A percentile compares a stretch with the other conserved stretches of the same genome.
phyloP scores from a whole-genome alignment of 2,329 filamentous ascomycete genomes.

The Arachnomyces sp. region DNA sequence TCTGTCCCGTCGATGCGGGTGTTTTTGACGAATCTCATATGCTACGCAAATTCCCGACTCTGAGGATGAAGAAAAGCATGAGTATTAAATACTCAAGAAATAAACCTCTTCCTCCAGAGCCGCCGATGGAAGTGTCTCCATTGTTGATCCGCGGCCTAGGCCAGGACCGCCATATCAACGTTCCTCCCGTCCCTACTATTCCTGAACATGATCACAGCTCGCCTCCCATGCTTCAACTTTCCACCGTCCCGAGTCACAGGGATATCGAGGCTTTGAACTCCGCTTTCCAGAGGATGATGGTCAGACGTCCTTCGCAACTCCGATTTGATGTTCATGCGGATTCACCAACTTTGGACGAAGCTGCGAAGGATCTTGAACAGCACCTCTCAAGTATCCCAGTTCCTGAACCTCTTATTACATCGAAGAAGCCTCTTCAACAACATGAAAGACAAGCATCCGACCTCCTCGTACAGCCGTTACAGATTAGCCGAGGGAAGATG shows the following conservation, averaged over 20 bases:
- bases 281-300: neutral
- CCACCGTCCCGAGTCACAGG: no score
- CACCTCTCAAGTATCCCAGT: conserved; percentile 23
- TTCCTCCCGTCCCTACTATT: no score
- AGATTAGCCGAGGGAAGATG: conserved; percentile 27
- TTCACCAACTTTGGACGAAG: conserved; percentile 19
- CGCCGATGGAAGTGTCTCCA: conserved; percentile 23
- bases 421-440: neutral
- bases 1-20: conserved; percentile 16
- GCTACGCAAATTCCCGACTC: conserved; percentile 10
- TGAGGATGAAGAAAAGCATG: conserved; percentile 14
- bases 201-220: no score
- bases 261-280: no score
- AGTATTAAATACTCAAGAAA: conserved; percentile 25
- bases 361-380: conserved; percentile 29
- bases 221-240: no score
- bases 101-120: conserved; percentile 34
- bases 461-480: conserved; percentile 21
- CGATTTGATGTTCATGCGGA: neutral
- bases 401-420: no score
- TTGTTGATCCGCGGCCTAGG: conserved; percentile 16
- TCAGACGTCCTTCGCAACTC: conserved; percentile 1
- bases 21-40: conserved; percentile 26
- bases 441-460: conserved; percentile 7
- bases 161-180: neutral